Conservation (phyloP, 169 alveolate genomes). For the Babesia bovis region DNA sequence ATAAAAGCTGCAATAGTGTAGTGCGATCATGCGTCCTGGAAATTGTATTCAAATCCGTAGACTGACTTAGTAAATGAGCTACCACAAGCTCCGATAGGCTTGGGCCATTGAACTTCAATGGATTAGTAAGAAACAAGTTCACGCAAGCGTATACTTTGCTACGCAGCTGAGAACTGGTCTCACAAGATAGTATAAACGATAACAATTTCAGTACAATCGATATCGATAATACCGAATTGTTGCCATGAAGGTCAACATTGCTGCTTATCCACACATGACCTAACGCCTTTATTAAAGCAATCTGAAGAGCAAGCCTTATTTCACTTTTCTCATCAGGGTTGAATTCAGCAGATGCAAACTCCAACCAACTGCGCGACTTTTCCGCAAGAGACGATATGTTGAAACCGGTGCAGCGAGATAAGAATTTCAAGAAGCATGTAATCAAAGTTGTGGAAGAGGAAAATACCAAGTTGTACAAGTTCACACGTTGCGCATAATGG, state of each 20-base stretch:
- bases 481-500: conserved; percentile 26
- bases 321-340: conserved; percentile 39
- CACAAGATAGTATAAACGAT: conserved; percentile 16
- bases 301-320: conserved; percentile 18
- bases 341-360: conserved; percentile 39
- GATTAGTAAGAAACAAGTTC: conserved; percentile 28
- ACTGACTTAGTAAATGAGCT: conserved; percentile 28
- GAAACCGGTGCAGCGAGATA: conserved; percentile 21
- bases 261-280: conserved; percentile 20
- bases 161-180: conserved; percentile 33
- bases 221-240: conserved; percentile 23
- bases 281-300: conserved; percentile 31
- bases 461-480: conserved; percentile 18
- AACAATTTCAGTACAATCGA: conserved; percentile 35
- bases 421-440: conserved; percentile 20
- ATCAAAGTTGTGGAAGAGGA: conserved; percentile 35
- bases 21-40: neutral
- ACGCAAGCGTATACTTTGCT: conserved; percentile 48
- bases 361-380: conserved; percentile 35
- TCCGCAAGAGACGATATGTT: conserved; percentile 7
- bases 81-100: conserved; percentile 34
- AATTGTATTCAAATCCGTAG: neutral
- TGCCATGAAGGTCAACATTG: conserved; percentile 3
- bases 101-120: neutral
- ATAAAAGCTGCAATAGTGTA: conserved; percentile 25